phyloP scores from a whole-genome alignment of 495 filamentous ascomycete species.

The Penicillium simplicissimum region DNA sequence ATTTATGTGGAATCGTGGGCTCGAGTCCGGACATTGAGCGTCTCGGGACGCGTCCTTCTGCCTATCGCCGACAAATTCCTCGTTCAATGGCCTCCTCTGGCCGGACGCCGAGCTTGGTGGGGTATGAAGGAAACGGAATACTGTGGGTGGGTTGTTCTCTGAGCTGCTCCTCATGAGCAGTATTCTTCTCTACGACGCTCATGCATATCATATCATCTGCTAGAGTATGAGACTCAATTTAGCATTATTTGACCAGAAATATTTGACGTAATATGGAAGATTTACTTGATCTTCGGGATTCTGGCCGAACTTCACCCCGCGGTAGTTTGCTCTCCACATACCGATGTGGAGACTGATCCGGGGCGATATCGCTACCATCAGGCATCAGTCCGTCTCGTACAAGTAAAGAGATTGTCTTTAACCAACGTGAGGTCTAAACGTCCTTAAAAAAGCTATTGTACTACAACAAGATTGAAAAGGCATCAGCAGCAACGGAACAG shows the following conservation, averaged over 20 bases:
- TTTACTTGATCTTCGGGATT: not conserved
- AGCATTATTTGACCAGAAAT: not conserved
- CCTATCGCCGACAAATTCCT: constrained; percentile 67
- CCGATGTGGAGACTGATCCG: constrained; percentile 7
- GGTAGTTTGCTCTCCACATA: constrained; percentile 10
- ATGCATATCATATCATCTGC: not conserved
- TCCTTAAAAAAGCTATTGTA: not conserved
- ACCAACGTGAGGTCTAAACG: not conserved
- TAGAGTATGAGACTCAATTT: not conserved
- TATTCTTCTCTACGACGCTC: not conserved
- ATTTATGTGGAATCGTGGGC: constrained; percentile 95
- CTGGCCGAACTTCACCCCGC: not conserved
- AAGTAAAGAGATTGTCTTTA: not conserved
- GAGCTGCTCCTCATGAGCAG: constrained; percentile 9
- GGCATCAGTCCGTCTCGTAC: not conserved
- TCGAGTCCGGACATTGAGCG: constrained; percentile 72
- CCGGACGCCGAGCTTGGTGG: constrained; percentile 44
- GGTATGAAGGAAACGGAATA: constrained; percentile 47
- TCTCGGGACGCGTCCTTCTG: constrained; percentile 74
- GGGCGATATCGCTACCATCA: not conserved
- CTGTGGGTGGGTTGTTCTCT: constrained; percentile 48
- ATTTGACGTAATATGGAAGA: not conserved
- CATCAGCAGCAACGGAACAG: constrained; percentile 10
- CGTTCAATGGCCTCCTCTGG: constrained; percentile 71
- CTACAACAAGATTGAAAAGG: not conserved